Base-by-base conservation (phyloP, 257 asterid genomes). In the Salvia hispanica region DNA sequence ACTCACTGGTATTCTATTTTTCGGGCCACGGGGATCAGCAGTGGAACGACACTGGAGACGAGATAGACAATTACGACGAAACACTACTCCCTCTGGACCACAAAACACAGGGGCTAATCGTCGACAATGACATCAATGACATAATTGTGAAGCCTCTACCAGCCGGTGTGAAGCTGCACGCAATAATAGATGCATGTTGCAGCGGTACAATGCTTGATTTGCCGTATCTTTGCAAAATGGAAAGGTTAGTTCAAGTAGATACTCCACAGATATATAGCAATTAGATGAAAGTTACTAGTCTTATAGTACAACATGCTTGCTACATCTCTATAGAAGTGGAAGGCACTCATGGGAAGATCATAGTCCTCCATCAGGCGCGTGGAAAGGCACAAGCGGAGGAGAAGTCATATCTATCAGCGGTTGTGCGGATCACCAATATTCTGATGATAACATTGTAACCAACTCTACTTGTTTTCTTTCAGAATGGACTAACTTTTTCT, bases 361-460 rank as follows among this genome's bases (percentile, higher is more conserved):
- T 70, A 96, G 99, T 7, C 99, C 99, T 13, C 79, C 71, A 65
- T 74, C 99, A 31, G 97, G 99, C 13, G 53, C 80, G 5, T 94
- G 96, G 97, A 94, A 91, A 84, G 99, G 99, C 54, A 86, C 97
- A 31, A 91, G 83, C 18, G 97, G 99, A 11, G 99, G 99, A 67
- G 97, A 94, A 73, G 97, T 79, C 62, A 82, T 94, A 74, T 94
- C 96, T 31, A 91, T 94, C 75, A 94, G 97, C 62, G 96, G 99
- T 15, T 94, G 99, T 65, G 96, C 87, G 37, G 99, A 94, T 69
- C 76, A 91, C 78, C 99, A 94, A 81, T 84, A 88, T 33, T 76
- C 99, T 50, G 96, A 95, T 37, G 99, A 94, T 77, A 91, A 96
- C 39, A 51, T 80, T 43, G 99, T 90, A 85, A 37, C 42, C 5